Evolutionary conservation across 768 basidiomycete species (phyloP).

Genomic region (Boletus patriciae): DNA sequence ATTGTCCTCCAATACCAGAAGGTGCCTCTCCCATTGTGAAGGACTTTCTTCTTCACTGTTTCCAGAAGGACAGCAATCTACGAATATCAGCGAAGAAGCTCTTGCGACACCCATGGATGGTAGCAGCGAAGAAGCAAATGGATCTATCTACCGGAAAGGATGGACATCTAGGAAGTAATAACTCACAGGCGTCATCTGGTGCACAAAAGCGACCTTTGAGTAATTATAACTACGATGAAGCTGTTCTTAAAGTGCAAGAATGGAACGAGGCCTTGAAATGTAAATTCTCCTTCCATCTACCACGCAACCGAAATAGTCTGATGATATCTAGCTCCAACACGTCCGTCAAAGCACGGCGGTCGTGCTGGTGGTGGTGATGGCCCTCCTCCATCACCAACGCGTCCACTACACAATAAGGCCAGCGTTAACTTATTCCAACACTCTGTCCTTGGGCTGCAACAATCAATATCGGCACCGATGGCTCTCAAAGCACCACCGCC

Average conservation of each 20-base stretch:
- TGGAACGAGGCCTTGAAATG: conserved; percentile 98
- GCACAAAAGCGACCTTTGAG: conserved; percentile 51
- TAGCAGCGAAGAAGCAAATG: conserved; percentile 76
- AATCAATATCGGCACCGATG: conserved; percentile 35
- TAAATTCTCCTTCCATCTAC: conserved; percentile 35
- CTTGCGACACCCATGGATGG: conserved; percentile 95
- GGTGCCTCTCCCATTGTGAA: conserved; percentile 93
- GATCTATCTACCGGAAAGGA: conserved; percentile 35
- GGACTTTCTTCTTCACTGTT: conserved; percentile 95
- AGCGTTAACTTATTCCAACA: conserved; percentile 30
- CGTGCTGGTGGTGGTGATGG: conserved; percentile 38
- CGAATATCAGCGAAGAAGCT: conserved; percentile 94
- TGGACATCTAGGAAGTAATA: conserved; percentile 28
- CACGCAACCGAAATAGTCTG: conserved; percentile 1
- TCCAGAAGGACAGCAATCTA: conserved; percentile 96
- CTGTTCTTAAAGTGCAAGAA: conserved; percentile 92
- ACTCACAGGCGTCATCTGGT: conserved; percentile 38
- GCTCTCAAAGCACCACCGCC: conserved; percentile 23
- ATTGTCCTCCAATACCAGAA: conserved; percentile 94
- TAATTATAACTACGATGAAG: conserved; percentile 92
- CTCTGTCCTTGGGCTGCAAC: conserved; percentile 36
- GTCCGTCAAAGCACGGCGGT: conserved; percentile 66
- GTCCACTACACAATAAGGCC: conserved; percentile 30
- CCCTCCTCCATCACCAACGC: conserved; percentile 46
- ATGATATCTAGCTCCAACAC: conserved; percentile 57